Conservation (phyloP, 441 rosid species). For the Pelargonium fulgidum region DNA sequence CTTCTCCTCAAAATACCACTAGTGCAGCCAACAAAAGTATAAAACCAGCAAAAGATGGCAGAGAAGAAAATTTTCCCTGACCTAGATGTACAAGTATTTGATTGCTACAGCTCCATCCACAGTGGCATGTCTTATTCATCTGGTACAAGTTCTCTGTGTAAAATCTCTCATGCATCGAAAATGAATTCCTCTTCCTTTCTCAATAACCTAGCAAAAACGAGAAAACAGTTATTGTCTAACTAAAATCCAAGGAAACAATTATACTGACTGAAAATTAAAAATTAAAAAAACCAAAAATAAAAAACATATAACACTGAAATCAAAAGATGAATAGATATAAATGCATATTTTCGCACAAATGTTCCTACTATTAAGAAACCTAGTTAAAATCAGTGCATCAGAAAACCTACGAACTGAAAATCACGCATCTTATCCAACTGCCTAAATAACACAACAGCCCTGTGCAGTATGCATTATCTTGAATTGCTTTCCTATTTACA, state of each 20-base stretch:
- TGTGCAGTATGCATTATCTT: not conserved
- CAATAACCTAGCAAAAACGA: conserved; percentile 1
- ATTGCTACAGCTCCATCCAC: conserved; percentile 5
- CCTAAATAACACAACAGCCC: not conserved
- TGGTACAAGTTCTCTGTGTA: not conserved
- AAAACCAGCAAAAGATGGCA: not conserved
- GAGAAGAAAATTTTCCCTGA: not conserved
- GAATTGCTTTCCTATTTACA: not conserved
- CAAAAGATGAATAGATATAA: not conserved
- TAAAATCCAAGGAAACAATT: not conserved
- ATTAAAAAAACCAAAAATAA: too few relatives aligned
- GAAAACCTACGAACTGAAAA: not conserved
- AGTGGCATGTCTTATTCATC: not conserved
- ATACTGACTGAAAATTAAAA: not conserved
- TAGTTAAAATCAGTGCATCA: not conserved
- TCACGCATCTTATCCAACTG: not conserved
- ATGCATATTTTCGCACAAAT: not conserved
- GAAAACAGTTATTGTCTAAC: not conserved
- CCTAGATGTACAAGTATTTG: conserved; percentile 2
- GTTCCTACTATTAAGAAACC: not conserved
- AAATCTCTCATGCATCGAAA: not conserved
- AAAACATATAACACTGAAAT: not conserved
- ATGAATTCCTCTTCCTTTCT: not conserved
- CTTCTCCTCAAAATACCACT: not conserved
- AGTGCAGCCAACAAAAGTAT: not conserved